These are phyloP conservation scores for Metschnikowia sp. DNA, from an alignment of 805 yeast genomes.

Conservation along the genomic window DNA sequence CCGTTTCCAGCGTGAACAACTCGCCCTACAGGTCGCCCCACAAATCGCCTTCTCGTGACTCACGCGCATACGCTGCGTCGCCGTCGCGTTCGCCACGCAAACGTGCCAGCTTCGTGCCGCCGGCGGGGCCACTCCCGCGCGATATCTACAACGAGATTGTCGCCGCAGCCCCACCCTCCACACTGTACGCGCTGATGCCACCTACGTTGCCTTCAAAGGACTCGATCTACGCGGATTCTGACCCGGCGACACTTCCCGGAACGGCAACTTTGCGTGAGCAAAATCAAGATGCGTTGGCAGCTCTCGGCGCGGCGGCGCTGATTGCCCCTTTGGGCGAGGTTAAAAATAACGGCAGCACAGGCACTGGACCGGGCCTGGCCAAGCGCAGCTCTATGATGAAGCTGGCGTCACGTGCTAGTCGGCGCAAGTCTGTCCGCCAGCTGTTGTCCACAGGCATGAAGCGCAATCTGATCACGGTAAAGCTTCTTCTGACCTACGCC, in stretches of 20 bases:
- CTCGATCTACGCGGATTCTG: constrained; percentile 15
- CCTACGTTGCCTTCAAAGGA: constrained; percentile 44
- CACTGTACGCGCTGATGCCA: constrained; percentile 28
- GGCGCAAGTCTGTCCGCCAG: constrained; percentile 36
- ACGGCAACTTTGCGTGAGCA: constrained; percentile 6
- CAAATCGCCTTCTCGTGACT: constrained; percentile 18
- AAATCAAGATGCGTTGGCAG: constrained; percentile 24
- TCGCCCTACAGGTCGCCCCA: constrained; percentile 22
- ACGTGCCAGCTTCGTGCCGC: constrained; percentile 11
- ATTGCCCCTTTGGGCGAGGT: background rate
- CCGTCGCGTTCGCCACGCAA: constrained; percentile 24
- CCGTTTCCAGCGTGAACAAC: constrained; percentile 32
- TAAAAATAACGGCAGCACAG: background rate
- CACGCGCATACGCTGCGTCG: constrained; percentile 9
- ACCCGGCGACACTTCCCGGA: constrained; percentile 5
- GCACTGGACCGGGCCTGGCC: constrained; percentile 1
- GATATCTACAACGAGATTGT: constrained; percentile 44
- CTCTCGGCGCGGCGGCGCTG: constrained; percentile 20
- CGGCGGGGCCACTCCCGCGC: constrained; percentile 36
- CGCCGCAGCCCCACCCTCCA: constrained; percentile 13
- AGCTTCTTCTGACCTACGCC: constrained; percentile 69
- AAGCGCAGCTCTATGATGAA: constrained; percentile 26
- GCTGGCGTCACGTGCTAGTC: constrained; percentile 24
- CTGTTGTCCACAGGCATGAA: constrained; percentile 47
- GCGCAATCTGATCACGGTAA: constrained; percentile 70